These are phyloP conservation scores for Globisporangium viniferum DNA, from an alignment of 352 stramenopile species.

Conservation along the genomic window DNA sequence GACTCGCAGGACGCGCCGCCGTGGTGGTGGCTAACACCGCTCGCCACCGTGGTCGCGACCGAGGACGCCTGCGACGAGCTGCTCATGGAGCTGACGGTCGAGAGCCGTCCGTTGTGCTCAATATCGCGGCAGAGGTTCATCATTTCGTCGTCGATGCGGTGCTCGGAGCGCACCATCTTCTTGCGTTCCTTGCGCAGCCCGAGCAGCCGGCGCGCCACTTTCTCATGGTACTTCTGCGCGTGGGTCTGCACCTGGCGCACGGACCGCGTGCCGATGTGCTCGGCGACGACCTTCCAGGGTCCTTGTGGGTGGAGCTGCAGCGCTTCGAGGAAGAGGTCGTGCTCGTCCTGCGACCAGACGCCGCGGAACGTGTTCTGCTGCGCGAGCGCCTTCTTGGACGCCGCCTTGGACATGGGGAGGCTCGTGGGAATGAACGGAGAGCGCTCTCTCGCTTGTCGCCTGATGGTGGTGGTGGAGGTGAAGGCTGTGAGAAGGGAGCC, in stretches of 20 bases:
- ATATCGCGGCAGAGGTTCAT: constrained; percentile 17
- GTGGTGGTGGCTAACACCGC: not conserved
- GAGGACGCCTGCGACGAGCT: not conserved
- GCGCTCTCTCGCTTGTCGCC: not conserved
- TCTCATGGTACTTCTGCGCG: constrained; percentile 63
- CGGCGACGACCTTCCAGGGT: constrained; percentile 49
- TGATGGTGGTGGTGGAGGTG: not conserved
- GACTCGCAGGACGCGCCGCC: constrained; percentile 1
- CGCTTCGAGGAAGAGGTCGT: constrained; percentile 54
- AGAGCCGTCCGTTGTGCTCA: constrained; percentile 7
- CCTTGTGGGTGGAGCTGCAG: constrained; percentile 49
- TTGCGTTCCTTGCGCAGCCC: constrained; percentile 43
- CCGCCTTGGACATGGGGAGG: not conserved
- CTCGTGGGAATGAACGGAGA: not conserved
- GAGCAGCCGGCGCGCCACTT: constrained; percentile 41
- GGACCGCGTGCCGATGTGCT: constrained; percentile 46
- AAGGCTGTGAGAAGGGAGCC: constrained; percentile 1
- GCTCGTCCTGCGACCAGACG: constrained; percentile 57
- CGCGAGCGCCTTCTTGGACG: not conserved
- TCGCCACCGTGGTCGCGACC: not conserved
- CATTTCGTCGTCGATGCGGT: constrained; percentile 52
- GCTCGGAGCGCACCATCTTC: constrained; percentile 31
- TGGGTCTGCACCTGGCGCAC: constrained; percentile 64
- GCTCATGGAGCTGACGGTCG: not conserved
- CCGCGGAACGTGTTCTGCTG: constrained; percentile 17